Evolutionary conservation across 306 rosid genomes (phyloP).

Genomic region (Rosa persica): DNA sequence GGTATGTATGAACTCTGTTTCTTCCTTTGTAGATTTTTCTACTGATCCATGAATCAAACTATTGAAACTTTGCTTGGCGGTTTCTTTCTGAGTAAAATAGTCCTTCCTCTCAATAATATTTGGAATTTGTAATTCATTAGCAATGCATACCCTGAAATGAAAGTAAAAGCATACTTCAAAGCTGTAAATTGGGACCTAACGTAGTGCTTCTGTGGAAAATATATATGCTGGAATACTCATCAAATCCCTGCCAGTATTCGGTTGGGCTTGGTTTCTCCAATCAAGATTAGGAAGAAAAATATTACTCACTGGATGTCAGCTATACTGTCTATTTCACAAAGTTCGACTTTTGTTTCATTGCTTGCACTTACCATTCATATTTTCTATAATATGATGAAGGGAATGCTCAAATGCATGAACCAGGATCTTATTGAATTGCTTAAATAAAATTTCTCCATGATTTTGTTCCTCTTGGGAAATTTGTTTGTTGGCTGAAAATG

Average conservation of each 20-base stretch:
- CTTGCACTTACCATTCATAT: not conserved
- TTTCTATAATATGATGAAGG: not conserved
- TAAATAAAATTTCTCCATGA: not conserved
- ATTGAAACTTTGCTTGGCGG: not conserved
- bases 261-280: not conserved
- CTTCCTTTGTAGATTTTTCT: not conserved
- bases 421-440: not conserved
- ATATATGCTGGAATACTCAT: not conserved
- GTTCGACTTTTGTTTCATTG: not conserved
- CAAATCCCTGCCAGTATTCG: not conserved
- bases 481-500: not conserved
- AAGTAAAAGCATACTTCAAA: not conserved
- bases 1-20: not conserved
- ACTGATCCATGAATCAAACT: not conserved
- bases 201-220: not conserved
- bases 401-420: not conserved
- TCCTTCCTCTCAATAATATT: not conserved
- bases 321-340: not conserved
- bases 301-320: not conserved
- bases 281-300: not conserved
- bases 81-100: not conserved
- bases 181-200: not conserved
- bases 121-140: not conserved
- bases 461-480: not conserved
- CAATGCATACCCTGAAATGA: not conserved